Conservation (phyloP, 2,329 filamentous ascomycete genomes). For the Xylaria sp. region DNA sequence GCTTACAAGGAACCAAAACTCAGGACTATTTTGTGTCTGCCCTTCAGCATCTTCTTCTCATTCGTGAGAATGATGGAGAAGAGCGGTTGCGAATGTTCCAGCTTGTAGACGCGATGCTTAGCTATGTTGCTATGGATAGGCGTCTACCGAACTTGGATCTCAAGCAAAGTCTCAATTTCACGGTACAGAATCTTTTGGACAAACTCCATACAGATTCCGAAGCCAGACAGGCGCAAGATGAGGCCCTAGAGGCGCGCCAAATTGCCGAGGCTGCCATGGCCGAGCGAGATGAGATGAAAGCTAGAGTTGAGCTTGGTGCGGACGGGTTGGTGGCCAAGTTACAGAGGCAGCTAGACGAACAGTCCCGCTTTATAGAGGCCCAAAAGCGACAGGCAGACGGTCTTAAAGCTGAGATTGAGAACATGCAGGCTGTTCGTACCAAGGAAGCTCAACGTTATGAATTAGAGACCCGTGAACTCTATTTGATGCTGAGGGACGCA, state of each 20-base stretch:
- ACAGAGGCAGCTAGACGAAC: conserved; percentile 93
- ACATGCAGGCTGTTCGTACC: conserved; percentile 83
- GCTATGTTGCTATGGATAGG: conserved; percentile 98
- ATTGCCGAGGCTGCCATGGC: conserved; percentile 96
- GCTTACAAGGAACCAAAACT: conserved; percentile 83
- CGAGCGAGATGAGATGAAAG: conserved; percentile 93
- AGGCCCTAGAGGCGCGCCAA: conserved; percentile 88
- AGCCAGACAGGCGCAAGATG: conserved; percentile 89
- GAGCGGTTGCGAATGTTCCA: conserved; percentile 96
- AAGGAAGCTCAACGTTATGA: conserved; percentile 96
- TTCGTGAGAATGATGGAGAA: conserved; percentile 90
- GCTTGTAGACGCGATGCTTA: conserved; percentile 97
- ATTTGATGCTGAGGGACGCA: conserved; percentile 97
- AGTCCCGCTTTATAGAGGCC: conserved; percentile 88
- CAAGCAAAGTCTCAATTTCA: conserved; percentile 97
- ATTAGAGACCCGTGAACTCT: conserved; percentile 93
- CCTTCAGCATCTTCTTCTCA: conserved; percentile 92
- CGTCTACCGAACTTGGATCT: conserved; percentile 96
- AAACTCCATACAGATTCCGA: conserved; percentile 97
- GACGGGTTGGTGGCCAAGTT: conserved; percentile 93
- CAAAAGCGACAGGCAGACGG: conserved; percentile 87
- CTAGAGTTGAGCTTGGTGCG: conserved; percentile 88
- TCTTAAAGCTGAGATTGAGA: conserved; percentile 88
- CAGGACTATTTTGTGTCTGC: conserved; percentile 97
- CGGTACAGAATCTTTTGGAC: conserved; percentile 93